Evolutionary conservation across 352 stramenopile genomes (phyloP), one percentile per base, ranked within the genome.

Genomic region (Phytophthora capsici): DNA sequence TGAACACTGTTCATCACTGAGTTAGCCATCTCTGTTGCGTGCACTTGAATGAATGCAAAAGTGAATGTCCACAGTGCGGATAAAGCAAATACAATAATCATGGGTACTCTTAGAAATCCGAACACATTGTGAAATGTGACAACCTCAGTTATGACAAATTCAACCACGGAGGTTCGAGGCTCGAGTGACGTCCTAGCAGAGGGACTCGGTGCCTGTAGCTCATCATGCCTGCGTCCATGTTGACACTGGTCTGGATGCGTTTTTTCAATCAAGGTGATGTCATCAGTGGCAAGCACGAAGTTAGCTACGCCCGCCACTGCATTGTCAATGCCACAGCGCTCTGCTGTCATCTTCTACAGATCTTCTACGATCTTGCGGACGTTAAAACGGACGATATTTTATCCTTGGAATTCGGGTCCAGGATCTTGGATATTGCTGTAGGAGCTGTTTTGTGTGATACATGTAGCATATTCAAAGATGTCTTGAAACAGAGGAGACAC

Each of bases 21-120:
- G 28, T 86, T 88, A 1, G 76, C 71, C 17, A 76, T 63, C n/a
- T 73, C 28, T 0, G 60, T 76, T 10, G 79, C 63, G 13, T 69
- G 63, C 1, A 79, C 59, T 58, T 88, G 79, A 26, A 80, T 73
- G 7, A 73, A 68, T 0, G 74, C 79, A 5, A 83, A 54, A 4
- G 56, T 58, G 28, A 86, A 62, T 0, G 66, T 82, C 62, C 69
- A 82, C 0, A 40, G 16, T 2, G 66, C 66, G 10, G 74, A 84
- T 1, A 84, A 28, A 0, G 68, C 14, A 26, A 88, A 84, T 1
- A 71, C 59, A 13, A 73, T 22, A 16, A 86, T 43, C 76, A 88
- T 86, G 0, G 73, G 68, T 1, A 82, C 26, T 3, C 75, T 72
- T 1, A 82, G 58, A 20, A 52, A 59, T 1, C 77, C 72, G 47